A percentile compares a stretch with the other conserved stretches of the same genome.
Evolutionary conservation across 1,139 yeast genomes (phyloP).

Genomic region (Yamadazyma aaseri): DNA sequence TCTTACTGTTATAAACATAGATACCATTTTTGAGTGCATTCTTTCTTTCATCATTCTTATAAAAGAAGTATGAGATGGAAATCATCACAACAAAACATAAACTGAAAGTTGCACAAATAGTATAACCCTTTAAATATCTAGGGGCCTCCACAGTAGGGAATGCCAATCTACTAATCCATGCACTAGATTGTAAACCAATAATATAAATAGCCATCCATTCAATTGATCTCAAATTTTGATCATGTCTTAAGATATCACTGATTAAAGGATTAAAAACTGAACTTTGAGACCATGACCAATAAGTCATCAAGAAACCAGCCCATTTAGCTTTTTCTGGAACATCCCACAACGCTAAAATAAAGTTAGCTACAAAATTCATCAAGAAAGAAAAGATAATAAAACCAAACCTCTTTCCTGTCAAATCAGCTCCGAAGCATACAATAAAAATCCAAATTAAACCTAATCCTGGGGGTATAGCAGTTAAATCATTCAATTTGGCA

Average conservation of each 20-base stretch:
- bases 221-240: slow-evolving; percentile 24
- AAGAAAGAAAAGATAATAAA: slow-evolving; percentile 25
- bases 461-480: slow-evolving; percentile 51
- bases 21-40: slow-evolving; percentile 48
- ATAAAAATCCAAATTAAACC: slow-evolving; percentile 48
- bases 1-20: slow-evolving; percentile 12
- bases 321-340: slow-evolving; percentile 36
- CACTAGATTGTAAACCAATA: slow-evolving; percentile 26
- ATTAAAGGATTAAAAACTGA: slow-evolving; percentile 23
- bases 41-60: slow-evolving; percentile 51
- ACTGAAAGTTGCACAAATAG: slow-evolving; percentile 23
- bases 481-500: slow-evolving; percentile 36
- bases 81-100: slow-evolving; percentile 14
- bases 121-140: slow-evolving; percentile 47
- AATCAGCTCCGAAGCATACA: slow-evolving; percentile 31
- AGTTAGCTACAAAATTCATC: slow-evolving; percentile 30
- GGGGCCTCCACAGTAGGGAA: slow-evolving; percentile 53
- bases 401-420: slow-evolving; percentile 26
- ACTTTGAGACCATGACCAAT: slow-evolving; percentile 23
- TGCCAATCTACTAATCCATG: slow-evolving; percentile 24
- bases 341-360: slow-evolving; percentile 40
- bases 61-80: slow-evolving; percentile 41
- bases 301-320: slow-evolving; percentile 28
- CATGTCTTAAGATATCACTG: slow-evolving; percentile 23
- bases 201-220: slow-evolving; percentile 27